These are phyloP conservation scores for Volvariella surrecta DNA, from an alignment of 1,284 basidiomycete species.

Conservation along the genomic window DNA sequence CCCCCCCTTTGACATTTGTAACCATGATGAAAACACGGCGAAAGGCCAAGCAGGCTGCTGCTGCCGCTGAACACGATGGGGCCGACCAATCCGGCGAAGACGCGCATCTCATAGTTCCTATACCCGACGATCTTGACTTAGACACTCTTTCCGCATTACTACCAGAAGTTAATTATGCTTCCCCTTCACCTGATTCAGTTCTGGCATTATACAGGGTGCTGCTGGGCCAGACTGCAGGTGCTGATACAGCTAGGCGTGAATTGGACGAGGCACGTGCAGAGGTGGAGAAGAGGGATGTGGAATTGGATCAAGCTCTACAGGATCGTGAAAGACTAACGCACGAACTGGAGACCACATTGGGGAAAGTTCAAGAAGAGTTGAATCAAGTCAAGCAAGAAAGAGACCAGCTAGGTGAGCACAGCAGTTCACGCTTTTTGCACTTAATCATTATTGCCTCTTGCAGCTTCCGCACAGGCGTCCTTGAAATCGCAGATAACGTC, in stretches of 20 bases:
- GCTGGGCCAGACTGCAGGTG: constrained; percentile 43
- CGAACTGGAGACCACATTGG: constrained; percentile 45
- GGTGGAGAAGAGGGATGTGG: constrained; percentile 60
- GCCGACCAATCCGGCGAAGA: constrained; percentile 12
- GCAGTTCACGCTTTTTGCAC: background rate
- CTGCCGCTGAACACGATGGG: constrained; percentile 15
- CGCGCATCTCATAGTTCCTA: constrained; percentile 21
- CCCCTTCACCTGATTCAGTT: constrained; percentile 49
- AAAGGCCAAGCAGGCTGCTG: constrained; percentile 27
- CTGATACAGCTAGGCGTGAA: constrained; percentile 46
- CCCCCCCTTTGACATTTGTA: constrained; percentile 6
- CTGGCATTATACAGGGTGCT: constrained; percentile 53
- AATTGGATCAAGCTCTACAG: constrained; percentile 71
- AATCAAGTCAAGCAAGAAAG: constrained; percentile 46
- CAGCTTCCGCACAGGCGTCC: constrained; percentile 42
- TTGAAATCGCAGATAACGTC: constrained; percentile 47
- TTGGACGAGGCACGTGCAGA: constrained; percentile 60
- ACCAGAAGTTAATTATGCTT: constrained; percentile 44
- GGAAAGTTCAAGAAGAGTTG: constrained; percentile 45
- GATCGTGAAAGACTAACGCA: constrained; percentile 53
- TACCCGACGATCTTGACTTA: constrained; percentile 53
- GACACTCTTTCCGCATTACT: constrained; percentile 44
- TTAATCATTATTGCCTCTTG: constrained; percentile 7
- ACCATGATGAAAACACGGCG: constrained; percentile 34
- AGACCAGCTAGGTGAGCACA: constrained; percentile 49